These are phyloP conservation scores for Malassezia arunalokei DNA, from an alignment of 1,284 basidiomycete species.

Conservation along the genomic window DNA sequence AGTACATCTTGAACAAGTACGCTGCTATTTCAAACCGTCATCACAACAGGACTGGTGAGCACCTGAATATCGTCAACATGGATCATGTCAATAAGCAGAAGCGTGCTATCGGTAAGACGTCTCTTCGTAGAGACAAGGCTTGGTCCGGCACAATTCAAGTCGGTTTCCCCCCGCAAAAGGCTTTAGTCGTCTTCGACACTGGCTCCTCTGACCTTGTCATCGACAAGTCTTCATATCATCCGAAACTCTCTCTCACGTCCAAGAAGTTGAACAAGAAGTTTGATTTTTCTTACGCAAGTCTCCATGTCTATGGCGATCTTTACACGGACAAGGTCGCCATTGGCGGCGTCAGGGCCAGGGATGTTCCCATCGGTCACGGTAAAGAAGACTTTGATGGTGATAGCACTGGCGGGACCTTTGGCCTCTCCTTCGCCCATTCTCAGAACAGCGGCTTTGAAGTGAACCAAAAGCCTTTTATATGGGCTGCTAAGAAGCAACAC, in stretches of 20 bases:
- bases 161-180: slow-evolving; percentile 24
- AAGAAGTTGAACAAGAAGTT: slow-evolving; percentile 46
- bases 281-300: slow-evolving; percentile 53
- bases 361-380: slow-evolving; percentile 15
- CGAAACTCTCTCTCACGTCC: slow-evolving; percentile 23
- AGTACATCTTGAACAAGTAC: too few species aligned
- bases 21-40: background rate
- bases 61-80: background rate
- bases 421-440: slow-evolving; percentile 50
- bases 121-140: background rate
- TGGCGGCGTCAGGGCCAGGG: slow-evolving; percentile 41
- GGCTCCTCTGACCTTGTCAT: slow-evolving; percentile 39
- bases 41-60: background rate
- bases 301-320: slow-evolving; percentile 51
- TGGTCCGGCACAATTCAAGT: slow-evolving; percentile 26
- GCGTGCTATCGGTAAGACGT: background rate
- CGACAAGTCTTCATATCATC: slow-evolving; percentile 29
- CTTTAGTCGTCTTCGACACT: slow-evolving; percentile 41
- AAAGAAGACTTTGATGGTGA: background rate
- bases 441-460: slow-evolving; percentile 36
- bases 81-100: background rate
- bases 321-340: slow-evolving; percentile 52
- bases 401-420: slow-evolving; percentile 47
- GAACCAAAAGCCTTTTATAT: background rate
- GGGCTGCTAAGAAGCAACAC: slow-evolving; percentile 18